Base-by-base conservation (phyloP, 2,329 filamentous ascomycete genomes). In the Teratosphaeria viscida region DNA sequence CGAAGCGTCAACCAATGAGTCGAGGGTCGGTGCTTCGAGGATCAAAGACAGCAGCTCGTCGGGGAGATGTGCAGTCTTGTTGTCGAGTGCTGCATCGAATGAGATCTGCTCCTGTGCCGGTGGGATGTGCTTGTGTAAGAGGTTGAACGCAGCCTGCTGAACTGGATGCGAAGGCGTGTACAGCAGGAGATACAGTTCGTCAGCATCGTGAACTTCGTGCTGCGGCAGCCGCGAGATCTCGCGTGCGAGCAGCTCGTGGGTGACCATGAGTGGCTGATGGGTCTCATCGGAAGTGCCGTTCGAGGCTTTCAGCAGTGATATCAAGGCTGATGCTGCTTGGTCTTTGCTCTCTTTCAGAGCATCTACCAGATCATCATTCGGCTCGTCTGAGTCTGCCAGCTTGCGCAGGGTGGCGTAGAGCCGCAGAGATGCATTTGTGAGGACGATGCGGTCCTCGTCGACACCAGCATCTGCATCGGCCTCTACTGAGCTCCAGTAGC, bases 331-430 rank as follows among this genome's bases (percentile, higher is more conserved):
- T 1, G 82, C 82, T 43, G 87, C 81, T 0, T 74, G 72, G 19
- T 80, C 73, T n/a, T 82, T 77, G 10, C 81, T 80, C 12, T 85
- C 81, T 57, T 81, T 81, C 68, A 92, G 81, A 0, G 85, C 84
- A 67, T 96, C 92, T 14, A 85, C 76, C 0, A 96, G 79, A 70
- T 97, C 92, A 63, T 97, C 92, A 63, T 96, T 96, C 2, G 86
- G 81, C 19, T 92, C 87, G 19, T 84, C 79, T 8, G 69, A 69
- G 23, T 69, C 69, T 0, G 76, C 74, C 0, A 92, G 73, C 2
- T 77, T 78, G 63, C 85, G 82, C 2, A 97, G 71, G 0, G 78
- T 78, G 16, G 79, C 79, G 61, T 87, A 84, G 0, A 97, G 77
- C 68, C 86, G 87, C 29, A 96, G 77, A 0, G 89, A 89, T 5